phyloP scores from a whole-genome alignment of 208 protist genomes.

The Wallacemonas sp. region DNA sequence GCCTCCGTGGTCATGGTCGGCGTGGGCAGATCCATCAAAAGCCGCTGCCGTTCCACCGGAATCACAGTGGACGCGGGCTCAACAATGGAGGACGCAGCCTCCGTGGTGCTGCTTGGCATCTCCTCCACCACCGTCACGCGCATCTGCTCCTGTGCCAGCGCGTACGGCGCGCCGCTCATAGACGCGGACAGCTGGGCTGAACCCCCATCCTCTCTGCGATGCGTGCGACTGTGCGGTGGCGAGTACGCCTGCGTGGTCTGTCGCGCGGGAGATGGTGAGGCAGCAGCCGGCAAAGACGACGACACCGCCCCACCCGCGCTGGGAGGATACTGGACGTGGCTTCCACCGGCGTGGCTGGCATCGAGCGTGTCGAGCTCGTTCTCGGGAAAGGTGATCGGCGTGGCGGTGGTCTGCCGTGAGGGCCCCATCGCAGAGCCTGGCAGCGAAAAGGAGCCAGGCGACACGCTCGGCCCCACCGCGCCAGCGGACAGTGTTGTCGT shows the following conservation, averaged over 20 bases:
- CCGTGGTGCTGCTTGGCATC: not conserved
- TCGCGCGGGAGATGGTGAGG: too few relatives aligned
- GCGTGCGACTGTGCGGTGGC: not conserved
- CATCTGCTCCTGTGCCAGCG: slow-evolving; percentile 6
- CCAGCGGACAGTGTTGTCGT: too few relatives aligned
- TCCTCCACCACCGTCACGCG: slow-evolving; percentile 11
- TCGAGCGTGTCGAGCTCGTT: slow-evolving; percentile 1
- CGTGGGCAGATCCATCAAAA: slow-evolving; percentile 16
- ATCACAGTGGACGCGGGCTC: slow-evolving; percentile 27
- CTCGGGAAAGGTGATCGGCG: not conserved
- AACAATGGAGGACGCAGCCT: not conserved
- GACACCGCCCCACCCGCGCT: not conserved
- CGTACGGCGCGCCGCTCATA: not conserved
- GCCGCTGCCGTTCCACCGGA: slow-evolving; percentile 21
- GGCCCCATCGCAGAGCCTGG: not conserved
- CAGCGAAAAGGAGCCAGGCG: not conserved
- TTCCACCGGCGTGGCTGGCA: not conserved
- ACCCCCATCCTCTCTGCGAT: not conserved
- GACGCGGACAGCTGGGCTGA: not conserved
- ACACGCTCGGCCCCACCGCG: too few relatives aligned
- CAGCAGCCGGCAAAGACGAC: too few relatives aligned
- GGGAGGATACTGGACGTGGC: slow-evolving; percentile 2
- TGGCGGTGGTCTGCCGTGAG: not conserved
- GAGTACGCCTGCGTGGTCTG: too few relatives aligned
- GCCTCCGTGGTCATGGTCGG: slow-evolving; percentile 8